Conservation (phyloP, 2,329 filamentous ascomycete genomes). For the Microsporum ferrugineum region DNA sequence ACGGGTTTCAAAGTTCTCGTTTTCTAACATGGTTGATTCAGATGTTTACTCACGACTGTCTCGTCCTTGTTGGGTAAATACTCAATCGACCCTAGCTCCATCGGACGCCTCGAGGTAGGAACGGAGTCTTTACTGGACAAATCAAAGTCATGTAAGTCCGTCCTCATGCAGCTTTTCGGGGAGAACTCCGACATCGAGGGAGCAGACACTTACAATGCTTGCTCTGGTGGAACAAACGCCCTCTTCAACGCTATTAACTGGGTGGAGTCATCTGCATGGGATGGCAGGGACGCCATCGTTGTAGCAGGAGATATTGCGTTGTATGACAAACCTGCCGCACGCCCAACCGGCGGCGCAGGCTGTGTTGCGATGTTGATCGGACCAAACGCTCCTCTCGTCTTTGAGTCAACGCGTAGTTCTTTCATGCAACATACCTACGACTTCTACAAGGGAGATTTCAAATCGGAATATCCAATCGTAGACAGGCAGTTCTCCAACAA, state of each 20-base stretch:
- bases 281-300: constrained; percentile 66
- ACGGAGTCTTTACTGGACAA: constrained; percentile 73
- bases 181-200: constrained; percentile 70
- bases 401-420: constrained; percentile 61
- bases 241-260: constrained; percentile 68
- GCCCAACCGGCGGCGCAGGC: constrained; percentile 65
- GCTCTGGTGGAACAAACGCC: constrained; percentile 71
- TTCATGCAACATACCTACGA: constrained; percentile 77
- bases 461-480: constrained; percentile 69
- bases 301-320: constrained; percentile 67
- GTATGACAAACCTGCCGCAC: constrained; percentile 66
- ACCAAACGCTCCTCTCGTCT: constrained; percentile 58
- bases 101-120: constrained; percentile 67
- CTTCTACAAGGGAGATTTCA: constrained; percentile 75
- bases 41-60: constrained; percentile 78
- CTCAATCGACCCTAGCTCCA: constrained; percentile 62
- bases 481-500: constrained; percentile 66
- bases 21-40: constrained; percentile 26
- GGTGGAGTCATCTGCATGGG: constrained; percentile 78
- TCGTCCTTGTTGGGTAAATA: constrained; percentile 72
- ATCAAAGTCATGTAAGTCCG: constrained; percentile 73
- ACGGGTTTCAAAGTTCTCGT: too few relatives aligned
- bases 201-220: constrained; percentile 67
- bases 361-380: constrained; percentile 64
- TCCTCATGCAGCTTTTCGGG: constrained; percentile 67